Conservation (phyloP, 2,329 filamentous ascomycete genomes). For the Epichloe elymi region DNA sequence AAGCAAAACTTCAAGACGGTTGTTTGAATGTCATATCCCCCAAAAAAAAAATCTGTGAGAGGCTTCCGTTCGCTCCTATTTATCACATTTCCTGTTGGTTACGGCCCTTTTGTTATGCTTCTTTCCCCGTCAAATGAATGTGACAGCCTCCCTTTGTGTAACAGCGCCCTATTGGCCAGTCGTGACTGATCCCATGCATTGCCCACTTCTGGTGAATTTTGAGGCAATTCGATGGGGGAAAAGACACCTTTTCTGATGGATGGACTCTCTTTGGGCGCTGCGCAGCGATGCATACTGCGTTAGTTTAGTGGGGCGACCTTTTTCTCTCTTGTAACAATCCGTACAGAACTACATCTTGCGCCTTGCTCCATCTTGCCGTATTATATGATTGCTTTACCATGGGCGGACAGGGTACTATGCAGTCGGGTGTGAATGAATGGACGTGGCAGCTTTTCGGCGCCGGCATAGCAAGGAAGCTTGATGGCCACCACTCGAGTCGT, state of each 20-base stretch:
- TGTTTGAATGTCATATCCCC: not conserved
- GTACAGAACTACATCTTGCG: not conserved
- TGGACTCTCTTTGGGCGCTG: not conserved
- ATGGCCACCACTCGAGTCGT: not conserved
- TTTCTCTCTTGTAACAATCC: not conserved
- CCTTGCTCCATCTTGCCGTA: not conserved
- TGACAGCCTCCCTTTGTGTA: not conserved
- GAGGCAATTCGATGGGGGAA: not conserved
- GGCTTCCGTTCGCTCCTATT: not conserved
- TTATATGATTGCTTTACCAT: not conserved
- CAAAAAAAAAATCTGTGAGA: too few species aligned
- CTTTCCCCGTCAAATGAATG: not conserved
- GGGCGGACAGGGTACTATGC: not conserved
- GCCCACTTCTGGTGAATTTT: not conserved
- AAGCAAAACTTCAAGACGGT: not conserved
- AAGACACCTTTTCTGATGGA: not conserved
- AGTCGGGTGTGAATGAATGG: not conserved
- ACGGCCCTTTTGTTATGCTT: not conserved
- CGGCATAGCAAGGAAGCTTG: not conserved
- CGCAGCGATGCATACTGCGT: not conserved
- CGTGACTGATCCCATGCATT: constrained; percentile 3
- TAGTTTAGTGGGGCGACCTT: not conserved
- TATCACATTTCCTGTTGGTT: not conserved
- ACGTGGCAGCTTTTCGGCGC: not conserved
- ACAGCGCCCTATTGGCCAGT: not conserved